Evolutionary conservation across 192 early-diverging fungal species (phyloP).

Genomic region (Mortierella alpina): DNA sequence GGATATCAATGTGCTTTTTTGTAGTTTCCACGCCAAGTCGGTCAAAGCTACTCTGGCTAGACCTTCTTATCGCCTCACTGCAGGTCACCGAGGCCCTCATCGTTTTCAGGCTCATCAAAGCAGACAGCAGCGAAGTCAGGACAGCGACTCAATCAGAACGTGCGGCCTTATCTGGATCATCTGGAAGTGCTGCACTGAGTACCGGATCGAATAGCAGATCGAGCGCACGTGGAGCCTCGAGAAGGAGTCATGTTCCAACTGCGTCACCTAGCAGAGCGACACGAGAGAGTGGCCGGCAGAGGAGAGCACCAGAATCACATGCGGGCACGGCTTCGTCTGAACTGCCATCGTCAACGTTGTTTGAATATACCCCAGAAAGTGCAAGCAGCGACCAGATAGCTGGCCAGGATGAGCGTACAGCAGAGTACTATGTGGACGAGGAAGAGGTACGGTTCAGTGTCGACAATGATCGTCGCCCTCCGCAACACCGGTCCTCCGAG

Average conservation of each 20-base stretch:
- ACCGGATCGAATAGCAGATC: neutral
- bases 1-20: too few species aligned
- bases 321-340: neutral
- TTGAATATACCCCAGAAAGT: constrained; percentile 19
- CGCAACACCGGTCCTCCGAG: too few species aligned
- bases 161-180: neutral
- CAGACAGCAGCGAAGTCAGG: neutral
- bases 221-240: too few species aligned
- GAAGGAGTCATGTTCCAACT: too few species aligned
- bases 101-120: constrained; percentile 23
- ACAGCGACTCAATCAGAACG: neutral
- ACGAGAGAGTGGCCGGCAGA: neutral
- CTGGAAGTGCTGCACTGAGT: neutral
- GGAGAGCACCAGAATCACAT: neutral
- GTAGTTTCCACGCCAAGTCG: constrained; percentile 43
- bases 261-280: neutral
- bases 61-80: constrained; percentile 11
- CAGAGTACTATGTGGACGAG: constrained; percentile 36
- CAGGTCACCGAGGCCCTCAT: constrained; percentile 35
- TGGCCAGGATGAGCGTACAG: neutral
- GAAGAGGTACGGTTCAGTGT: constrained; percentile 30
- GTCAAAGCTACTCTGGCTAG: constrained; percentile 23
- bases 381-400: neutral
- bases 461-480: neutral
- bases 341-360: constrained; percentile 2